Evolutionary conservation across 164 flowering plant genomes (phyloP), one percentile per base, ranked within the genome.

Genomic region (Dillenia suffruticosa): DNA sequence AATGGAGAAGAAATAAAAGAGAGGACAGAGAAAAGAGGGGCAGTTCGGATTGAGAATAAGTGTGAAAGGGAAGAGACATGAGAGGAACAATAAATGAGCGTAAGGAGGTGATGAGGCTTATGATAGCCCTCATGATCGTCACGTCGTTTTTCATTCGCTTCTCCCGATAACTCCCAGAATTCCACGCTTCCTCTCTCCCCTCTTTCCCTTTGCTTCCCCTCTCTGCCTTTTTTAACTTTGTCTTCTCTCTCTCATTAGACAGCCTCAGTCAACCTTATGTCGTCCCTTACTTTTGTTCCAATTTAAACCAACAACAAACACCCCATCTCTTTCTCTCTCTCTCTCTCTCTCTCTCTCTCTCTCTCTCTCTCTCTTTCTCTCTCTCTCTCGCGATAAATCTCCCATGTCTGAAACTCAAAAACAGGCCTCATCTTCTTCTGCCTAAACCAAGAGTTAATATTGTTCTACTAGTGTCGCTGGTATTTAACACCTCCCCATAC

Each of bases 1-100:
- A 16, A 48, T 51, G 24, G 56, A 44, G 43, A 17, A 49, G 44
- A 58, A 48, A 47, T 19, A 32, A 32, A 0, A 5, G 7, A 32
- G 46, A 46, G 44, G 64, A 22, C 60, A 57, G 22, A 59, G 66
- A 44, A 44, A 66, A 57, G 75, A 69, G 75, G 72, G 77, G 87
- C 92, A 84, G 84, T 77, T 81, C 60, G 87, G 81, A 82, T 75
- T 75, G 77, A 82, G 89, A 79, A 84, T 77, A 76, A 74, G 82
- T 70, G 80, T 83, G 92, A 82, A 82, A 87, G 81, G 87, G 83
- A 84, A 84, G 77, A 67, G 82, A 78, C 87, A 64, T 66, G 63
- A 49, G 55, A 19, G 32, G 64, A 75, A 74, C 74, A 83, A 77
- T 86, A 77, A 86, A 83, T 82, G 81, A 67, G 76, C 51, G 66